phyloP scores from a whole-genome alignment of 768 basidiomycete species.

The Pulveroboletus sp. region DNA sequence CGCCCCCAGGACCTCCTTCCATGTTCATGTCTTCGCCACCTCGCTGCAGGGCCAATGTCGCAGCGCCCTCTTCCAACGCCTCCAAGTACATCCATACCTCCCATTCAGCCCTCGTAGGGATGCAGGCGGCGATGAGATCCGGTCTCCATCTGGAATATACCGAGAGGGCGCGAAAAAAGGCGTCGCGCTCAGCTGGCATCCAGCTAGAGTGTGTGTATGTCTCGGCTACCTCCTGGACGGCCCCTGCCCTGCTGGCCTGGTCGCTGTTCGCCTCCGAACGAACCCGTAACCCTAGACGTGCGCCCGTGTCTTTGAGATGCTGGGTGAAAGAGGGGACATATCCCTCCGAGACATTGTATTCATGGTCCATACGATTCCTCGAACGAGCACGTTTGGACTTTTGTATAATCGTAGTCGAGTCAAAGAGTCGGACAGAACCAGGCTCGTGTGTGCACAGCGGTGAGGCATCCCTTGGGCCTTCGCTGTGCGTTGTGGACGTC shows the following conservation, averaged over 20 bases:
- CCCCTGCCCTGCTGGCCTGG: neutral
- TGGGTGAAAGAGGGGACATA: conserved; percentile 25
- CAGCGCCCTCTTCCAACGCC: conserved; percentile 35
- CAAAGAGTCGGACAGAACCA: neutral
- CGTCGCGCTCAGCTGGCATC: conserved; percentile 63
- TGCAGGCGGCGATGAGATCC: conserved; percentile 65
- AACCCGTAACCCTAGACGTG: conserved; percentile 12
- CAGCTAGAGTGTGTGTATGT: conserved; percentile 34
- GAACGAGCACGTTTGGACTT: neutral
- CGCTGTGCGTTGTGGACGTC: neutral
- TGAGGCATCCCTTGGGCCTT: conserved; percentile 15
- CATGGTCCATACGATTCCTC: conserved; percentile 5
- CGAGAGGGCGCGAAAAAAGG: conserved; percentile 66
- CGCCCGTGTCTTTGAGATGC: conserved; percentile 24
- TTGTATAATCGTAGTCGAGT: neutral
- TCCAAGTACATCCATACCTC: conserved; percentile 70
- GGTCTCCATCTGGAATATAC: conserved; percentile 68
- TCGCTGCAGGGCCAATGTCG: conserved; percentile 11
- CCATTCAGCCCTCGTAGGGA: conserved; percentile 59
- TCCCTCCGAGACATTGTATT: conserved; percentile 17
- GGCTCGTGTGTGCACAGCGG: neutral
- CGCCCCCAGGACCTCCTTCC: neutral
- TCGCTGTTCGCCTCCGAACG: neutral
- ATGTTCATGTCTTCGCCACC: conserved; percentile 6
- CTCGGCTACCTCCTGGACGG: neutral